Conservation (phyloP, 2,329 filamentous ascomycete species). For the Aspergillus transmontanensis region DNA sequence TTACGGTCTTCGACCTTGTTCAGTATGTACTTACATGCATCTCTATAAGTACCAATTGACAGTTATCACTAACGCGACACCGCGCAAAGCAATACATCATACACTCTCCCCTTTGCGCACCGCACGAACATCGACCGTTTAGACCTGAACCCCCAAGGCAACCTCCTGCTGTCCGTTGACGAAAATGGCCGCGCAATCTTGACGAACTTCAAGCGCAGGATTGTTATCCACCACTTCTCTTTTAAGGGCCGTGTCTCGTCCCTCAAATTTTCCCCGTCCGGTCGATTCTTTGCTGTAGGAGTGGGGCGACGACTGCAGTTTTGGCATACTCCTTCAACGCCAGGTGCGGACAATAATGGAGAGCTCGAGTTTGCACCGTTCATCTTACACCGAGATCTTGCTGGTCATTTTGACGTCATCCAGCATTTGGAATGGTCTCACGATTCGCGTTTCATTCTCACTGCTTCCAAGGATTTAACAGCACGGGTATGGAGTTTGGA, state of each 20-base stretch:
- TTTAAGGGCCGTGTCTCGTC: constrained; percentile 82
- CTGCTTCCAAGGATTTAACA: constrained; percentile 87
- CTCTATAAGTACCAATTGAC: not conserved
- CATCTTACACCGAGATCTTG: constrained; percentile 80
- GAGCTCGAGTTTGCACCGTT: constrained; percentile 96
- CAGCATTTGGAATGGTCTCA: constrained; percentile 90
- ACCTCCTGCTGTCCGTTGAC: constrained; percentile 89
- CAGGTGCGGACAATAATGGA: constrained; percentile 74
- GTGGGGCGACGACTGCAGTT: constrained; percentile 87
- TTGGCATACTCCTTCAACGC: constrained; percentile 92
- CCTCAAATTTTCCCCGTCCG: constrained; percentile 87
- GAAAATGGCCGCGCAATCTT: constrained; percentile 92
- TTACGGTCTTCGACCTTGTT: constrained; percentile 93
- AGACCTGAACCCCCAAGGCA: constrained; percentile 85
- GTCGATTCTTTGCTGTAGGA: constrained; percentile 85
- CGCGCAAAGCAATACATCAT: constrained; percentile 44
- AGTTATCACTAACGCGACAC: constrained; percentile 8
- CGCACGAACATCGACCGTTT: constrained; percentile 89
- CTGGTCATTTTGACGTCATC: constrained; percentile 85
- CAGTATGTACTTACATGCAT: constrained; percentile 62
- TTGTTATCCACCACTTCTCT: constrained; percentile 93
- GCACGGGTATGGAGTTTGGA: constrained; percentile 93
- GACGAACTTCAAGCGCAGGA: constrained; percentile 82
- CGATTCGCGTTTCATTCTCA: constrained; percentile 94
- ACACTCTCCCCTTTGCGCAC: constrained; percentile 73